A percentile compares a stretch with the other conserved stretches of the same genome.
These are phyloP conservation scores for Colletotrichum australisinense DNA, from an alignment of 2,329 filamentous ascomycete genomes.

Conservation along the genomic window DNA sequence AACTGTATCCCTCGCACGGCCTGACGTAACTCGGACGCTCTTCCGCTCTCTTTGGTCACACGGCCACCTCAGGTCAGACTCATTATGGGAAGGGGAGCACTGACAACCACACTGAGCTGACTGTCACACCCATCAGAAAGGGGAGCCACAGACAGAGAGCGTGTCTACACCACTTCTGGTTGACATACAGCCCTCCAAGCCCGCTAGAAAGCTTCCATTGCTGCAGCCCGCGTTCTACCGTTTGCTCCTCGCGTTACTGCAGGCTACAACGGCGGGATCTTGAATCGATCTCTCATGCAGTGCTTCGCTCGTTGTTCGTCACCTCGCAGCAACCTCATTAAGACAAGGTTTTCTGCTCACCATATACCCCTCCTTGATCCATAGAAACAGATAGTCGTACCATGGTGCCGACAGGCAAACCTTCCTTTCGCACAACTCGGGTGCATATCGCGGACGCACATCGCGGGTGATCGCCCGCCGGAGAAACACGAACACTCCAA, in stretches of 20 bases:
- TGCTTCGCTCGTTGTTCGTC: neutral
- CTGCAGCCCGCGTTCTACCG: slow-evolving; percentile 15
- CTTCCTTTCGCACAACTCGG: neutral
- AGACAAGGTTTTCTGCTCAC: neutral
- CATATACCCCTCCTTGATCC: neutral
- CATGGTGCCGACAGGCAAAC: neutral
- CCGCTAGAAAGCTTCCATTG: slow-evolving; percentile 30
- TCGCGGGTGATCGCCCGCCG: neutral
- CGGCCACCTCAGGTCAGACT: neutral
- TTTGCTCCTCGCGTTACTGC: neutral
- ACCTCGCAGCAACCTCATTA: neutral
- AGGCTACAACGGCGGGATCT: neutral
- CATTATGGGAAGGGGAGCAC: neutral
- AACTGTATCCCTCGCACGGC: neutral
- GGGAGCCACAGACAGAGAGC: neutral
- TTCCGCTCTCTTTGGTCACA: neutral
- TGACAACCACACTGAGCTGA: neutral
- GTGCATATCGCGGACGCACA: slow-evolving; percentile 6
- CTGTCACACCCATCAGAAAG: neutral
- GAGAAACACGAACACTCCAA: neutral
- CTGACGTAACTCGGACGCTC: neutral
- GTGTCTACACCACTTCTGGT: neutral
- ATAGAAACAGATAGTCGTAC: neutral
- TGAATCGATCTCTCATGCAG: neutral
- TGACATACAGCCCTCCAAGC: slow-evolving; percentile 3